Conservation (phyloP, 257 asterid genomes). For the Gentiana straminea region DNA sequence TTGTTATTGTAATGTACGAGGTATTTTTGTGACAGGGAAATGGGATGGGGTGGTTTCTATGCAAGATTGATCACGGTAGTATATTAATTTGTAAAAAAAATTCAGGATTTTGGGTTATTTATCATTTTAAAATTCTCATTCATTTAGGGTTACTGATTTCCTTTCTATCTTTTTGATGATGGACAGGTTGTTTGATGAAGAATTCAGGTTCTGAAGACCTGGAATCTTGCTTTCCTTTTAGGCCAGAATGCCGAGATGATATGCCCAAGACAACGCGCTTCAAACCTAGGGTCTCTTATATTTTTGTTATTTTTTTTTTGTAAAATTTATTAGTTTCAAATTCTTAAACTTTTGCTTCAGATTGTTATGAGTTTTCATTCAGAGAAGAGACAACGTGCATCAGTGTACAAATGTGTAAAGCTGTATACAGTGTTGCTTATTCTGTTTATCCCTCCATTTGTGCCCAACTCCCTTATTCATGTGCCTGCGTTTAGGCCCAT, state of each 20-base stretch:
- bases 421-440: too few species aligned
- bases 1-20: too few species aligned
- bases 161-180: background rate
- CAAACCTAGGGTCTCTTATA: slow-evolving; percentile 66
- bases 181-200: slow-evolving; percentile 15
- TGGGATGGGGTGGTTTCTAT: background rate
- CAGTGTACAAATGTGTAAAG: too few species aligned
- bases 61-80: slow-evolving; percentile 5
- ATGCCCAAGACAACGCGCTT: slow-evolving; percentile 80
- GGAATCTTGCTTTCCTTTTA: slow-evolving; percentile 68
- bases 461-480: background rate
- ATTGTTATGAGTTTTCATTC: too few species aligned
- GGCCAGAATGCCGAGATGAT: slow-evolving; percentile 77
- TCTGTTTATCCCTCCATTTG: too few species aligned
- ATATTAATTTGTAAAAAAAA: background rate
- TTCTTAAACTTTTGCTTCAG: too few species aligned
- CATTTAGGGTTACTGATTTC: background rate
- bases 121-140: background rate
- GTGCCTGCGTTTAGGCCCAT: background rate
- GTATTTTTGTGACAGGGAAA: background rate
- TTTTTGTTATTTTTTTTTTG: slow-evolving; percentile 4
- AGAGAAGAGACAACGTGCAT: too few species aligned
- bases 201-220: slow-evolving; percentile 50
- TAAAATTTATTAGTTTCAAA: too few species aligned
- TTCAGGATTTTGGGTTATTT: background rate